Base-by-base conservation (phyloP, 768 basidiomycete species). In the Pleurotus giganteus region DNA sequence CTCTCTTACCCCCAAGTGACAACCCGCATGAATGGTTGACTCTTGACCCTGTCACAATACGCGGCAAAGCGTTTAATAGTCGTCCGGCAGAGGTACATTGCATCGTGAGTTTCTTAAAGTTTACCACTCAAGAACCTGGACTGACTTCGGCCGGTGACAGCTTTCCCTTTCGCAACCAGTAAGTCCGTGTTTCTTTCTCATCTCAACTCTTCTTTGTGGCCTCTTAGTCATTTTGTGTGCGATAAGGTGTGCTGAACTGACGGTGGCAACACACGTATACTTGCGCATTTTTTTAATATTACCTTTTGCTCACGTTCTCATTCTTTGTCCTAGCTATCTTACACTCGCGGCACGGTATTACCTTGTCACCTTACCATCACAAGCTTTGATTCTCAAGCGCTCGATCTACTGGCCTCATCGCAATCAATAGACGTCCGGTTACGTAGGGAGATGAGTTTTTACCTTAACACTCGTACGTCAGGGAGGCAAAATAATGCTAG, bases 321-420 rank as follows among this genome's bases (percentile, higher is more conserved):
- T 41, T 2, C 39, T 41, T 41, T 19, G 12, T 41, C 41, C 21
- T 43, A 79, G 72, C 62, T 79, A 34, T 76, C 71, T 42, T 82
- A 79, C 57, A 75, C 80, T 19, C 71, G 80, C 59, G 81, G 81
- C 34, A 75, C 71, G 28, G 72, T 74, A 28, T 63, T 82, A 32
- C 80, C 81, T 44, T 76, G 76, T 55, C 74, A 70, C 59, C 55
- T 81, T 51, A 70, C 69, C 1, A 56, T 82, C 11, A 74, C 77
- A 61, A 69, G 71, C 31, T 57, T 59, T 29, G 76, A 81, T 50
- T 51, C 64, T 3, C 64, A 68, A 32, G 66, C 66, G 15, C 71
- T 82, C 13, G 72, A 80, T 55, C 60, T 74, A 27, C 65, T 81
- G n/a, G 71, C 75, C 0, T 60, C 63, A 8, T 74, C 80, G n/a